Conservation (phyloP, 2,329 filamentous ascomycete species). For the Fusarium udum region DNA sequence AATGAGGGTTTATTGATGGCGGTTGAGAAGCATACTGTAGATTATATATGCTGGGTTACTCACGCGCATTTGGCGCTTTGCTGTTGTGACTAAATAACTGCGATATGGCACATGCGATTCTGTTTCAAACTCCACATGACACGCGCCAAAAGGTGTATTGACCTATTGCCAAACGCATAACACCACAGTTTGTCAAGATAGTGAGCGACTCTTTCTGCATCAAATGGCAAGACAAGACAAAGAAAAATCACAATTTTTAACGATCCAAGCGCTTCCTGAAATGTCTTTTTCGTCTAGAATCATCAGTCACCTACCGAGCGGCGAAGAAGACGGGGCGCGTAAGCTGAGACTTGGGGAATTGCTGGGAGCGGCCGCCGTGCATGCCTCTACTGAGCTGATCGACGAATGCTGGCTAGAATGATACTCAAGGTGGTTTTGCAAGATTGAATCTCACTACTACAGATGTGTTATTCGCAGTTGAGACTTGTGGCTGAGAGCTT, state of each 20-base stretch:
- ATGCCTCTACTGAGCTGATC: not conserved
- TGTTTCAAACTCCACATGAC: not conserved
- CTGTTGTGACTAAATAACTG: not conserved
- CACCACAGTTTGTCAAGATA: not conserved
- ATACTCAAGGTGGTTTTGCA: not conserved
- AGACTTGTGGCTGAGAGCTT: too few relatives aligned
- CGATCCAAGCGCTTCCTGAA: not conserved
- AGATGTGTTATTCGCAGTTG: too few relatives aligned
- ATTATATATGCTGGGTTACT: accelerated
- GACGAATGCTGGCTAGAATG: not conserved
- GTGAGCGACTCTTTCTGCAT: not conserved
- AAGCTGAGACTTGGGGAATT: not conserved
- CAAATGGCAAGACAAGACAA: accelerated
- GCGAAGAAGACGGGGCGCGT: not conserved
- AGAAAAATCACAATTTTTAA: not conserved
- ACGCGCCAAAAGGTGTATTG: not conserved
- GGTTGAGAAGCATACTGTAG: not conserved
- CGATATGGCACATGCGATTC: not conserved
- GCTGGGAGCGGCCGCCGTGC: not conserved
- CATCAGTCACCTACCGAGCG: not conserved
- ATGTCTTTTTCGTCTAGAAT: not conserved
- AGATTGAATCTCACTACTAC: too few relatives aligned
- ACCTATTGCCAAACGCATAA: not conserved
- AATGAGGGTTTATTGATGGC: not conserved
- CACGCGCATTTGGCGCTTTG: not conserved